phyloP scores from a whole-genome alignment of 371 early-diverging fungal species.

The Mortierella sp. region DNA sequence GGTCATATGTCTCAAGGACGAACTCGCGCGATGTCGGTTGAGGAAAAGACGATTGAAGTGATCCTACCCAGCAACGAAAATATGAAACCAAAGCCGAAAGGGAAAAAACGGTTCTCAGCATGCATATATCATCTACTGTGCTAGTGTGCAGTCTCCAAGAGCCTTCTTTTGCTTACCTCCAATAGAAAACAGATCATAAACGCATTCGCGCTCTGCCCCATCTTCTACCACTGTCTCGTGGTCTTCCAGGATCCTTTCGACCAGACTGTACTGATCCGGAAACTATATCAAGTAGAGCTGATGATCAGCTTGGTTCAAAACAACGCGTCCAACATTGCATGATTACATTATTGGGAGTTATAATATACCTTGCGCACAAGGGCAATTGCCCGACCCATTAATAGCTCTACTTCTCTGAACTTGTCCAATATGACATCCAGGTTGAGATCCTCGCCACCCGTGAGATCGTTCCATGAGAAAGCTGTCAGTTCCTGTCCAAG shows the following conservation, averaged over 20 bases:
- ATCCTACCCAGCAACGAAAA: constrained; percentile 10
- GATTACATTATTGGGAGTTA: background rate
- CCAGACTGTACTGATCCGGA: constrained; percentile 75
- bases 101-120: too few species aligned
- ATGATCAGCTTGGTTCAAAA: background rate
- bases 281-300: constrained; percentile 58
- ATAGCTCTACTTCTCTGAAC: constrained; percentile 69
- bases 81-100: background rate
- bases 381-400: constrained; percentile 72
- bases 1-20: constrained; percentile 53
- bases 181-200: constrained; percentile 67
- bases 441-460: constrained; percentile 55
- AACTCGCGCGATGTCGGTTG: constrained; percentile 64
- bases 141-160: too few species aligned
- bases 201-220: constrained; percentile 70
- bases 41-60: constrained; percentile 55
- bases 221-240: constrained; percentile 63
- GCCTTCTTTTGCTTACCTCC: constrained; percentile 56
- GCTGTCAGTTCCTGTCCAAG: constrained; percentile 60
- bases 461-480: constrained; percentile 67
- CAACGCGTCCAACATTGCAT: background rate
- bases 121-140: too few species aligned
- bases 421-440: constrained; percentile 59
- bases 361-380: constrained; percentile 68
- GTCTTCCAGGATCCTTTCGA: constrained; percentile 64